Base-by-base conservation (phyloP, 208 protist species). In the Trypanosoma platydactyli region DNA sequence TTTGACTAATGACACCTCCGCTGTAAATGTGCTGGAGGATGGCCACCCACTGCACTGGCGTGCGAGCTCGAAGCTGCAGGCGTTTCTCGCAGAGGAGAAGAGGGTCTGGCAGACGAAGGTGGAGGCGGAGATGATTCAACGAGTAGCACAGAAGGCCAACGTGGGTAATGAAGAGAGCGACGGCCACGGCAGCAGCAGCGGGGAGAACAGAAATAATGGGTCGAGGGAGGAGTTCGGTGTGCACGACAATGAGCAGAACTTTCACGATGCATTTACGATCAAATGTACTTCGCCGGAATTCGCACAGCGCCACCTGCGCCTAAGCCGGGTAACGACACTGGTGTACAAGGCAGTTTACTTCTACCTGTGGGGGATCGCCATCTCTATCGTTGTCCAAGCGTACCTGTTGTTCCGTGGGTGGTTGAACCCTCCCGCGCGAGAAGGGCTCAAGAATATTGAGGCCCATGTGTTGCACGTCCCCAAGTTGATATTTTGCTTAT, bases 31-130 rank as follows among this genome's bases (percentile, higher is more conserved):
- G 50, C 77, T 95, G 16, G 89, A 95, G 72, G 89, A 95, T 64
- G 89, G 89, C 58, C 88, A 95, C 71, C 89, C 89, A 58, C 72
- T 95, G 71, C 89, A 95, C 69, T 89, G 88, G 77, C 85, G 87
- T 62, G 86, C 84, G 15, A 86, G 79, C 59, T 61, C 80, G 48
- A 86, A 83, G 65, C 72, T 95, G 45, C 83, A 95, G 72, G 51
- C 63, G 16, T 92, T 91, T 56, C 62, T 95, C 25, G 53, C 70
- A 0, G 75, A 90, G 69, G 84, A 92, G 66, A 69, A 75, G 6
- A 62, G 55, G 1, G 69, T 73, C 13, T 92, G 84, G 84, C 65
- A 83, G 55, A 59, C 13, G 30, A 79, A 69, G 64, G 27, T 55
- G 30, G 60, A 72, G 63, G 59, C 70, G 59, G 73, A 82, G 27